A percentile compares a stretch with the other conserved stretches of the same genome.
Evolutionary conservation across 2,329 filamentous ascomycete species (phyloP).

Genomic region (Cercospora nicotianae): DNA sequence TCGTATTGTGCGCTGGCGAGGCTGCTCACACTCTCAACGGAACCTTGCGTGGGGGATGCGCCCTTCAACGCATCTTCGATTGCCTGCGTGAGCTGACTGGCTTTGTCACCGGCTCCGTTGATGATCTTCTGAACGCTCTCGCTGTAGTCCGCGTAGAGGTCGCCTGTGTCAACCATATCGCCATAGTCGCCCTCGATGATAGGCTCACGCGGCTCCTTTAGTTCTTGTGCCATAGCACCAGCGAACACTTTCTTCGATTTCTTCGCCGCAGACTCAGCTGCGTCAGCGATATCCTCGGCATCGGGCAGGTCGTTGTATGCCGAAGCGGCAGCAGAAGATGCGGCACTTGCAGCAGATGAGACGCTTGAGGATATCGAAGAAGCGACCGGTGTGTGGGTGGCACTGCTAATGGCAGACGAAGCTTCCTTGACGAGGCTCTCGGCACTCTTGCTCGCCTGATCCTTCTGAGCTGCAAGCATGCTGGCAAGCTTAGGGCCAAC

Average conservation of each 20-base stretch:
- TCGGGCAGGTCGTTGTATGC: slow-evolving; percentile 20
- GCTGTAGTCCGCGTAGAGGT: slow-evolving; percentile 48
- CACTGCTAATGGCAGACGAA: slow-evolving; percentile 19
- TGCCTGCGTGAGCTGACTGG: slow-evolving; percentile 55
- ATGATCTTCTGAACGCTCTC: slow-evolving; percentile 54
- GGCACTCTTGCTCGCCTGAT: slow-evolving; percentile 25
- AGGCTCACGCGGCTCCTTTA: slow-evolving; percentile 49
- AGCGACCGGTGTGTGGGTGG: slow-evolving; percentile 15
- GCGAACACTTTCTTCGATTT: slow-evolving; percentile 52
- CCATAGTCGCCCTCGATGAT: slow-evolving; percentile 48
- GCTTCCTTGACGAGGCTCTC: slow-evolving; percentile 22
- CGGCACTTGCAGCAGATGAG: slow-evolving; percentile 33
- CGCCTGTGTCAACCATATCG: slow-evolving; percentile 42
- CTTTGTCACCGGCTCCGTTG: slow-evolving; percentile 54
- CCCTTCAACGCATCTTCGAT: slow-evolving; percentile 57
- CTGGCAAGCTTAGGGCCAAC: slow-evolving; percentile 29
- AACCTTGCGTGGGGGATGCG: slow-evolving; percentile 48
- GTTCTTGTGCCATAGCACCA: slow-evolving; percentile 54
- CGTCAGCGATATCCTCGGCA: slow-evolving; percentile 21
- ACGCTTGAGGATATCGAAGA: slow-evolving; percentile 27
- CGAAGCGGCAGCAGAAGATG: slow-evolving; percentile 31
- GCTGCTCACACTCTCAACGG: slow-evolving; percentile 53
- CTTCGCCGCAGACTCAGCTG: slow-evolving; percentile 23
- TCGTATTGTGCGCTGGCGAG: slow-evolving; percentile 59
- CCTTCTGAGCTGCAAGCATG: slow-evolving; percentile 26